phyloP scores from a whole-genome alignment of 345 rosid species.

The Carallia brachiata region DNA sequence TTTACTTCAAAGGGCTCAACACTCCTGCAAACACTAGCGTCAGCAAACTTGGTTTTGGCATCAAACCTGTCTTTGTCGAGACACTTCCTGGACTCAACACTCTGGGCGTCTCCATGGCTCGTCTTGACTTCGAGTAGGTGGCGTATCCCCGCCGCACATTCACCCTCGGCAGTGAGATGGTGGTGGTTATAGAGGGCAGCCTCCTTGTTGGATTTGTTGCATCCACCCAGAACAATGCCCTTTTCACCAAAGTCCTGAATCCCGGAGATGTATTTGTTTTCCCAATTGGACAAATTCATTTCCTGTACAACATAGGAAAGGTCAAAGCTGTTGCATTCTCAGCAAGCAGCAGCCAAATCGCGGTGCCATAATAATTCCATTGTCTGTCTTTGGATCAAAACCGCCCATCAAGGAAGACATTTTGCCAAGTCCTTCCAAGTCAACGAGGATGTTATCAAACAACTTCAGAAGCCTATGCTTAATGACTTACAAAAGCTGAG shows the following conservation, averaged over 20 bases:
- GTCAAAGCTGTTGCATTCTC: not conserved
- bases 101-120: conserved; percentile 1
- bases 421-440: not conserved
- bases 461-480: conserved; percentile 2
- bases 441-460: no score
- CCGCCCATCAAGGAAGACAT: not conserved
- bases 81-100: conserved; percentile 14
- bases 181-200: no score
- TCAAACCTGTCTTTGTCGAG: not conserved
- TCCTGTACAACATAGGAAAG: no score
- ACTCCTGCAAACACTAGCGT: no score
- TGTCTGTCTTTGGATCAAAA: conserved; percentile 2
- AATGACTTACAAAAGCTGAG: not conserved
- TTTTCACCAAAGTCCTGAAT: no score
- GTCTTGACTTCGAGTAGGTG: not conserved
- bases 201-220: no score
- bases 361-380: not conserved
- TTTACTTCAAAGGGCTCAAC: no score
- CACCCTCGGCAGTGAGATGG: conserved; percentile 7
- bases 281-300: no score
- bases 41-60: not conserved
- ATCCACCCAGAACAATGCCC: no score
- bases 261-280: no score
- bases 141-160: not conserved
- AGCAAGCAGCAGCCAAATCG: conserved; percentile 13